Evolutionary conservation across 2,329 filamentous ascomycete genomes (phyloP).

Genomic region (Xylaria sp.): DNA sequence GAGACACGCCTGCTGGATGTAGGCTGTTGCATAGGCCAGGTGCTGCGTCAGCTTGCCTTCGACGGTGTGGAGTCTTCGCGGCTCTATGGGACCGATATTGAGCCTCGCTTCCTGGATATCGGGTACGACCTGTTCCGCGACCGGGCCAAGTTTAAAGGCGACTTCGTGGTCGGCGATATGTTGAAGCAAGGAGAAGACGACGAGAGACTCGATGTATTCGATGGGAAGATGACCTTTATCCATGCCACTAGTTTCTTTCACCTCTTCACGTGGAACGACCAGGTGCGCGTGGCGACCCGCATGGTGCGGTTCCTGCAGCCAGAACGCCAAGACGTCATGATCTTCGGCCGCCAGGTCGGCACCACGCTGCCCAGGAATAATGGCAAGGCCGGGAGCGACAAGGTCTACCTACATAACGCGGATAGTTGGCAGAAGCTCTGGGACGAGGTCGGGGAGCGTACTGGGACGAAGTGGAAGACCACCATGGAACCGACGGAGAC

Average conservation of each 20-base stretch:
- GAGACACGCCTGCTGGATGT: slow-evolving; percentile 58
- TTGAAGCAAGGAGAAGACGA: slow-evolving; percentile 46
- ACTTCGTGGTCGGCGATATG: slow-evolving; percentile 63
- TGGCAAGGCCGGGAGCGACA: slow-evolving; percentile 40
- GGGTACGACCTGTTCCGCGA: slow-evolving; percentile 74
- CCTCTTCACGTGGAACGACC: slow-evolving; percentile 59
- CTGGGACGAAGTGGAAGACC: slow-evolving; percentile 61
- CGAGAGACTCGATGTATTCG: slow-evolving; percentile 47
- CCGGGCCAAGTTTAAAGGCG: slow-evolving; percentile 55
- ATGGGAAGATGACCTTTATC: slow-evolving; percentile 58
- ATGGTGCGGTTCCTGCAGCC: slow-evolving; percentile 58
- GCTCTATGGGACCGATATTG: slow-evolving; percentile 62
- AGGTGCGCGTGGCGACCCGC: slow-evolving; percentile 57
- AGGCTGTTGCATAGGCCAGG: slow-evolving; percentile 62
- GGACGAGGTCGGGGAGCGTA: slow-evolving; percentile 62
- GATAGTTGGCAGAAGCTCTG: slow-evolving; percentile 63
- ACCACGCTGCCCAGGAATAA: slow-evolving; percentile 46
- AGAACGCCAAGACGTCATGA: slow-evolving; percentile 56
- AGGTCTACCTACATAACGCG: slow-evolving; percentile 60
- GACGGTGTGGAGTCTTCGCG: slow-evolving; percentile 61
- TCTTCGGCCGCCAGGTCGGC: slow-evolving; percentile 64
- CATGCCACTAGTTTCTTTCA: slow-evolving; percentile 63
- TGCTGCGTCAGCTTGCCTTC: slow-evolving; percentile 59
- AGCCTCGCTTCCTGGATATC: slow-evolving; percentile 62
- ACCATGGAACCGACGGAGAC: slow-evolving; percentile 52